Evolutionary conservation across 208 protist species (phyloP).

Genomic region (Acanthamoeba royreba): DNA sequence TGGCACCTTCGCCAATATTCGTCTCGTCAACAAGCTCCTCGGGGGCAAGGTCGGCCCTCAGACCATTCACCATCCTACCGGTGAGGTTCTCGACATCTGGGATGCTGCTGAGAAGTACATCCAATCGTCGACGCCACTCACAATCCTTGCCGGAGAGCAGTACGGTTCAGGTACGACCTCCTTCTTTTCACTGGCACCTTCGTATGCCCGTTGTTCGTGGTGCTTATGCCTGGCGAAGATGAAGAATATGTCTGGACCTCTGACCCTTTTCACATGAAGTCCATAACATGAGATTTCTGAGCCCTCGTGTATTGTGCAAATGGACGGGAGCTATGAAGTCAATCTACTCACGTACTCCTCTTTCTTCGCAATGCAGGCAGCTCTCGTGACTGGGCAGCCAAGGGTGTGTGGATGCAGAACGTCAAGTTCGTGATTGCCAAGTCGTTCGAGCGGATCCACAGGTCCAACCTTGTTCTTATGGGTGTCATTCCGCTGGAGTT

Average conservation of each 20-base stretch:
- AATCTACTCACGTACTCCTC: background rate
- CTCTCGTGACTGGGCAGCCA: constrained; percentile 95
- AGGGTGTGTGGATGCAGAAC: constrained; percentile 88
- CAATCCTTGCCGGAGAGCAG: constrained; percentile 93
- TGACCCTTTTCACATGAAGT: background rate
- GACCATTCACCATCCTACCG: constrained; percentile 89
- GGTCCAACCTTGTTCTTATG: constrained; percentile 94
- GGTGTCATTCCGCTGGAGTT: constrained; percentile 95
- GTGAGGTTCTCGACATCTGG: constrained; percentile 90
- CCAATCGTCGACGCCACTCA: constrained; percentile 76
- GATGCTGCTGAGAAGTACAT: constrained; percentile 92
- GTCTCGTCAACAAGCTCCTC: constrained; percentile 90
- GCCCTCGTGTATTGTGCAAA: too few relatives aligned
- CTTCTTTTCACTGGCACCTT: background rate
- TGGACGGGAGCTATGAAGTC: background rate
- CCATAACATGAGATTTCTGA: constrained; percentile 1
- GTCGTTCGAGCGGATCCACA: constrained; percentile 87
- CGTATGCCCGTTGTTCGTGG: too few relatives aligned
- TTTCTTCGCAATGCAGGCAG: constrained; percentile 37
- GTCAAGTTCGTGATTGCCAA: constrained; percentile 81
- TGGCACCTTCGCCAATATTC: constrained; percentile 95
- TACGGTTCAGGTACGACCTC: constrained; percentile 89
- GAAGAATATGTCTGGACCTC: background rate
- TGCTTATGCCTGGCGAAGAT: too few relatives aligned
- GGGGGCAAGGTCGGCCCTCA: constrained; percentile 89